These are phyloP conservation scores for Pleurotus tuoliensis DNA, from an alignment of 768 basidiomycete species.

Conservation along the genomic window DNA sequence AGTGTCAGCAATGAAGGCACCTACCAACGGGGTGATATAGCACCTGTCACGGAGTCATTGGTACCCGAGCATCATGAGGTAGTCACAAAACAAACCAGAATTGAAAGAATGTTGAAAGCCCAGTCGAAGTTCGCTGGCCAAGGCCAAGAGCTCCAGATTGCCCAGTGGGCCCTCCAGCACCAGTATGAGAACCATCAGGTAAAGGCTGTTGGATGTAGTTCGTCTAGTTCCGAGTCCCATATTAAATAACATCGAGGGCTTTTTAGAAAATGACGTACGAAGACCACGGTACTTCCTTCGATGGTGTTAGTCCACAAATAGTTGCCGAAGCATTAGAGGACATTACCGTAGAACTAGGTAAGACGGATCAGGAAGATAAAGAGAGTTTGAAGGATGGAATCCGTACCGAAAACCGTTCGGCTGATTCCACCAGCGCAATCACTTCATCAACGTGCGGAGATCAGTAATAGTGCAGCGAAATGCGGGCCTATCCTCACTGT, in stretches of 20 bases:
- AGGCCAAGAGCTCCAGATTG: conserved; percentile 66
- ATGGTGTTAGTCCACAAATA: not conserved
- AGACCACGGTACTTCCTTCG: conserved; percentile 33
- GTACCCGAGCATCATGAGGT: not conserved
- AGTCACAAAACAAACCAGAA: conserved; percentile 48
- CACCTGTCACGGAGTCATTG: conserved; percentile 35
- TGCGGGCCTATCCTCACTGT: conserved; percentile 28
- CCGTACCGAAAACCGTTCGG: conserved; percentile 69
- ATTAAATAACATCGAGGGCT: not conserved
- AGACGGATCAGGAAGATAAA: not conserved
- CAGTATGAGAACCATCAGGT: conserved; percentile 61
- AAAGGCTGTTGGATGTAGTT: conserved; percentile 76
- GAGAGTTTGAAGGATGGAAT: not conserved
- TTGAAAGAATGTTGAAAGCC: conserved; percentile 65
- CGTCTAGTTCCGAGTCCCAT: conserved; percentile 32
- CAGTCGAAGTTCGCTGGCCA: conserved; percentile 70
- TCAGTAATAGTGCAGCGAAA: not conserved
- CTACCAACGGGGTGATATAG: conserved; percentile 62
- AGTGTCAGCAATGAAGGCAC: conserved; percentile 72
- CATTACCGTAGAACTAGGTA: conserved; percentile 34
- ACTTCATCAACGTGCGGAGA: conserved; percentile 22
- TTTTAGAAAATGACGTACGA: conserved; percentile 27
- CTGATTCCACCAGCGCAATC: conserved; percentile 64
- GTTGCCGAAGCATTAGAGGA: not conserved
- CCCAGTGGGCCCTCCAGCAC: conserved; percentile 47